A percentile compares a stretch with the other conserved stretches of the same genome.
Evolutionary conservation across 192 early-diverging fungal genomes (phyloP).

Genomic region (Backusella morwellensis): DNA sequence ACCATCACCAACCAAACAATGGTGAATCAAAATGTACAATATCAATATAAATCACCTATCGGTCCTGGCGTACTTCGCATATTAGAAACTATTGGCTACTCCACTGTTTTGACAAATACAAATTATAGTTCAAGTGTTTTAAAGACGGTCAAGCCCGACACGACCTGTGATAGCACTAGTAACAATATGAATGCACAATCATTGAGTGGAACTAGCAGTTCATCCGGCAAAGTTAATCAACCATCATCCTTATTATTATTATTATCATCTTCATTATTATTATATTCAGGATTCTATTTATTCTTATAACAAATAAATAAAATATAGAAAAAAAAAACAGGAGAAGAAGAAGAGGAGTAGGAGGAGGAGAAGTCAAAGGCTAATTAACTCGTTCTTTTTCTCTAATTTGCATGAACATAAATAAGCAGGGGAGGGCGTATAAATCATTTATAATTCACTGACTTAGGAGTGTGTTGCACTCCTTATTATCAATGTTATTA

Average conservation of each 20-base stretch:
- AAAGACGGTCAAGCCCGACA: conserved; percentile 8
- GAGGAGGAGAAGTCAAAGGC: not conserved
- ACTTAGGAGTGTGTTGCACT: not conserved
- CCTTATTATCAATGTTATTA: not conserved
- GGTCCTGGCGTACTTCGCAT: conserved; percentile 33
- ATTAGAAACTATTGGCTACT: conserved; percentile 32
- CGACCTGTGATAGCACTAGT: not conserved
- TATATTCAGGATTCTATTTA: not conserved
- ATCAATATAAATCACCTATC: conserved; percentile 20
- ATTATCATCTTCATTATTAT: not conserved
- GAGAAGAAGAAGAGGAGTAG: not conserved
- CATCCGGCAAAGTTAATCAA: not conserved
- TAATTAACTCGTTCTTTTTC: not conserved
- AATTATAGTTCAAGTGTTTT: conserved; percentile 8
- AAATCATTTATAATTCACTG: not conserved
- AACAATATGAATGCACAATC: conserved; percentile 3
- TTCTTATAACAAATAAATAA: not conserved
- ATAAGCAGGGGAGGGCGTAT: conserved; percentile 9
- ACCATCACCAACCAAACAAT: conserved; percentile 7
- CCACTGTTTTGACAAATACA: conserved; percentile 27
- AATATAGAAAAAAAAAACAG: not conserved
- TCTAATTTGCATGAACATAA: conserved; percentile 9
- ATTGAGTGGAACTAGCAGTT: not conserved
- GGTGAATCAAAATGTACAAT: not conserved
- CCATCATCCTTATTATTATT: not conserved